Percentiles rank a stretch among this genome's conserved stretches.
Conservation (phyloP, 495 filamentous ascomycete species). For the Pyrenopolyporus hunteri region DNA sequence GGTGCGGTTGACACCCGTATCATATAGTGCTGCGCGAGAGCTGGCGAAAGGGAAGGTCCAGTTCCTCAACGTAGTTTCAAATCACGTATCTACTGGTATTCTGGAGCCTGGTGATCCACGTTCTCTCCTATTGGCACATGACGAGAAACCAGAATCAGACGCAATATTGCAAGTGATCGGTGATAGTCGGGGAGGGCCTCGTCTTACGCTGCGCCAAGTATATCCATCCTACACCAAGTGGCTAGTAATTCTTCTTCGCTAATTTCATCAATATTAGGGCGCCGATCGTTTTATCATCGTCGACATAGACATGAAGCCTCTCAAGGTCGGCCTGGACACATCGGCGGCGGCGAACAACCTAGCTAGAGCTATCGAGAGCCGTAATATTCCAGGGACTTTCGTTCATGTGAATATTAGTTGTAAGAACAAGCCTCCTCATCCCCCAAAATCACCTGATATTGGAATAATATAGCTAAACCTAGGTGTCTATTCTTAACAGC, state of each 20-base stretch:
- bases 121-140: constrained; percentile 1
- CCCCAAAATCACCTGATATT: background rate
- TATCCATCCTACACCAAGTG: background rate
- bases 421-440: background rate
- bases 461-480: background rate
- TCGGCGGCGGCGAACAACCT: constrained; percentile 18
- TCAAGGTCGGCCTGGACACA: constrained; percentile 23
- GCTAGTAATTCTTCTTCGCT: background rate
- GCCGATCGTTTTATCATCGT: constrained; percentile 26
- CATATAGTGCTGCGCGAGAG: constrained; percentile 15
- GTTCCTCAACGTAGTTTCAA: background rate
- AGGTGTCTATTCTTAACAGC: constrained; percentile 7
- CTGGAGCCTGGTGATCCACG: background rate
- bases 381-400: constrained; percentile 3
- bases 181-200: background rate
- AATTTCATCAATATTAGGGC: constrained; percentile 3
- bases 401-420: constrained; percentile 28
- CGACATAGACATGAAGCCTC: constrained; percentile 4
- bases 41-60: constrained; percentile 5
- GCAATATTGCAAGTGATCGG: constrained; percentile 13
- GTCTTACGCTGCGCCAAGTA: constrained; percentile 23
- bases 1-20: constrained; percentile 45
- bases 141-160: constrained; percentile 8
- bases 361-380: constrained; percentile 15
- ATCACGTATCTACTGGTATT: constrained; percentile 4